Evolutionary conservation across 106 monocot species (phyloP).

Genomic region (Acorus gramineus): DNA sequence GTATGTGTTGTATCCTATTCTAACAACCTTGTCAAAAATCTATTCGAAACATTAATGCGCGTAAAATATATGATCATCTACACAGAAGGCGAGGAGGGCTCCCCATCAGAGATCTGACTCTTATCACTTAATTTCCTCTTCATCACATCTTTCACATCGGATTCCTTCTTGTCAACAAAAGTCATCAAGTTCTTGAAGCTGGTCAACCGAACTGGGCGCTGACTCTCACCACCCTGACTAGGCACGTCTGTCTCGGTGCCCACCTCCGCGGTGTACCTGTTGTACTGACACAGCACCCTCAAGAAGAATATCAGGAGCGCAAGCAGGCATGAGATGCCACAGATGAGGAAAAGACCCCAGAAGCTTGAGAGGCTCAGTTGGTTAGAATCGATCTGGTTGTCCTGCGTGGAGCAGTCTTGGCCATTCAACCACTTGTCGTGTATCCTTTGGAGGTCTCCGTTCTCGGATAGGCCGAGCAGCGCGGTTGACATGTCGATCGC

Average conservation of each 20-base stretch:
- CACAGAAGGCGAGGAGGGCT: too few relatives aligned
- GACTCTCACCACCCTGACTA: not conserved
- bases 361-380: slow-evolving; percentile 54
- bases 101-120: not conserved
- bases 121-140: slow-evolving; percentile 49
- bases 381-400: slow-evolving; percentile 21
- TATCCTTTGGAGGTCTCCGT: slow-evolving; percentile 80
- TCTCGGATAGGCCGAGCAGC: slow-evolving; percentile 76
- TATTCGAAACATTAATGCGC: too few relatives aligned
- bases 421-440: slow-evolving; percentile 68
- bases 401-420: slow-evolving; percentile 19
- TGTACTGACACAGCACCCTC: slow-evolving; percentile 54
- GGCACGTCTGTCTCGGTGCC: not conserved
- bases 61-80: too few relatives aligned
- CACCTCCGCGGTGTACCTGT: slow-evolving; percentile 9
- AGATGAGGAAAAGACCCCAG: slow-evolving; percentile 91
- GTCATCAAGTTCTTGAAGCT: slow-evolving; percentile 47
- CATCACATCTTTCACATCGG: slow-evolving; percentile 32
- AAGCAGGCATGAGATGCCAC: slow-evolving; percentile 45
- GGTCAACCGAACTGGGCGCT: slow-evolving; percentile 11
- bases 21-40: too few relatives aligned
- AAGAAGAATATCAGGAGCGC: slow-evolving; percentile 59
- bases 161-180: slow-evolving; percentile 79
- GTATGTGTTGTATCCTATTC: too few relatives aligned
- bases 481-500: slow-evolving; percentile 84